Evolutionary conservation across 495 filamentous ascomycete species (phyloP), one percentile per base, ranked within the genome.

Genomic region (Aspergillus baeticus): DNA sequence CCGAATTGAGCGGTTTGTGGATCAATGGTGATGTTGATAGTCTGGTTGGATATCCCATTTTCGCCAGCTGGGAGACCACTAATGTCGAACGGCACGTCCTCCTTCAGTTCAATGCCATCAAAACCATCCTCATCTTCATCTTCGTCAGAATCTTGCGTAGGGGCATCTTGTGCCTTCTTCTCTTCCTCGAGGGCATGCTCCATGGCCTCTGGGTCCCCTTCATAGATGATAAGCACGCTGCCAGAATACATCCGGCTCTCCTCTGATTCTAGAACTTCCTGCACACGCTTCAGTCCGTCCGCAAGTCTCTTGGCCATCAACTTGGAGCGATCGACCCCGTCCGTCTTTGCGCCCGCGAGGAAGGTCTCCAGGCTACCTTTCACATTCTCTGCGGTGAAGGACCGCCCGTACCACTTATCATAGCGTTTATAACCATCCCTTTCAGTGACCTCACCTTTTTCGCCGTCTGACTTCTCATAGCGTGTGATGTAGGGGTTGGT

Each of bases 181-280:
- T 83, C 83, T 43, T 86, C 81, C 38, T 85, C 78, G 35, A 96
- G 77, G 6, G 88, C 87, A 18, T 74, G 68, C 63, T 83, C 77
- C 58, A 94, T 78, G 7, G 85, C 85, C 10, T 79, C 74, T 18
- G 81, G 81, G 65, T 97, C 90, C 13, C 95, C 94, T 70, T 98
- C 94, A 60, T 95, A 98, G 8, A 96, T 87, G 41, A 97, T 89
- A 20, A 98, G 79, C 11, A 98, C 72, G 65, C 90, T 96, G 0
- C 92, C 81, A 2, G 90, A 93, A 69, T 92, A 97, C 92, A 98
- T 98, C 52, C 92, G 81, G 67, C 87, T 93, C 73, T 97, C 93
- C 60, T 89, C 81, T 0, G 70, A 77, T 66, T 91, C 84, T 10
- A 96, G 76, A 0, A 87, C 76, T 20, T 80, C 66, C 60, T 86